Conservation (phyloP, 352 stramenopile species). For the Globisporangium sylvaticum region DNA sequence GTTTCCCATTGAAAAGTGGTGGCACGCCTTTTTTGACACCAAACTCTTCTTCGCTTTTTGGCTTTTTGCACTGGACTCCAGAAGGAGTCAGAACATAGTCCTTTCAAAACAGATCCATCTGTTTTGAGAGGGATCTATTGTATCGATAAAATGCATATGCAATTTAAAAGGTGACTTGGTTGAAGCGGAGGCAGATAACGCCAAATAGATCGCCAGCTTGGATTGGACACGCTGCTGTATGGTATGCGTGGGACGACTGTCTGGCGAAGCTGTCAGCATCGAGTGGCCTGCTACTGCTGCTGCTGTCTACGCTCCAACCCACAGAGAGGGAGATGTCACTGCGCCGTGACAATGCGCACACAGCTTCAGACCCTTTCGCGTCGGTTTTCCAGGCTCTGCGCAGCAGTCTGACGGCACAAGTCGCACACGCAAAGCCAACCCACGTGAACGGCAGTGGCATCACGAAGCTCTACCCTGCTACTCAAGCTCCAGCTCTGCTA, state of each 20-base stretch:
- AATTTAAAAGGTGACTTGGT: not conserved
- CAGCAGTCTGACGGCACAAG: conserved; percentile 10
- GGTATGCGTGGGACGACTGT: not conserved
- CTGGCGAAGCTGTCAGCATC: too few relatives aligned
- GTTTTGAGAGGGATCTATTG: not conserved
- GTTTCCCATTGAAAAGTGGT: too few relatives aligned
- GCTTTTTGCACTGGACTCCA: too few relatives aligned
- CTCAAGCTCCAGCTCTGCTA: not conserved
- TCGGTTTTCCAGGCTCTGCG: conserved; percentile 15
- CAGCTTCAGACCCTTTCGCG: not conserved
- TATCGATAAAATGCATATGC: not conserved
- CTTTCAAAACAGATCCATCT: not conserved
- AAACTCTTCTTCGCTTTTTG: too few relatives aligned
- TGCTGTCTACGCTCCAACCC: not conserved
- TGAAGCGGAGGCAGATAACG: not conserved
- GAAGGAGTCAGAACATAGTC: too few relatives aligned
- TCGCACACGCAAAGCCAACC: not conserved
- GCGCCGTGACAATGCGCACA: not conserved
- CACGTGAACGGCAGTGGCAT: not conserved
- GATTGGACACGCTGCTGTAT: too few relatives aligned
- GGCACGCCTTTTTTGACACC: too few relatives aligned
- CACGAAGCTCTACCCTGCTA: not conserved
- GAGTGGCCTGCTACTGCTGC: too few relatives aligned
- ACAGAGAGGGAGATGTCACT: not conserved
- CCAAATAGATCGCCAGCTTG: not conserved